phyloP scores from a whole-genome alignment of 2,329 filamentous ascomycete genomes.

The Trichoderma hamatum region DNA sequence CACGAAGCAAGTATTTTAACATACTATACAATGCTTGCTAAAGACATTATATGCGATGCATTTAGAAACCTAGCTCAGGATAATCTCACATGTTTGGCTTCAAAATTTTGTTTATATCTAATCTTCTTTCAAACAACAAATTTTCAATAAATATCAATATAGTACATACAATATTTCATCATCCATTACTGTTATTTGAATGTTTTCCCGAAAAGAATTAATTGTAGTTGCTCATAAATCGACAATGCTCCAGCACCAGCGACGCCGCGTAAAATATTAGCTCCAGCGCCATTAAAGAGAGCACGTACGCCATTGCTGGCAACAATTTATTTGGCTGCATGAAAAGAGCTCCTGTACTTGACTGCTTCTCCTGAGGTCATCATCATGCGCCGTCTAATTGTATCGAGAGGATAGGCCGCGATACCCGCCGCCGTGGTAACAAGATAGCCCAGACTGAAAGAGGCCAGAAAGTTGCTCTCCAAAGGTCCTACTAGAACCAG shows the following conservation, averaged over 20 bases:
- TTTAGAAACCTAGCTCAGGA: background rate
- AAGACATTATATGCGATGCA: background rate
- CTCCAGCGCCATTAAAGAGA: constrained; percentile 1
- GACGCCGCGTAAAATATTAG: background rate
- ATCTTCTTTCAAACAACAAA: background rate
- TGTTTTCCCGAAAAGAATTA: background rate
- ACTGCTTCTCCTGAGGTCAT: constrained; percentile 10
- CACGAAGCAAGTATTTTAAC: background rate
- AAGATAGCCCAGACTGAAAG: constrained; percentile 4
- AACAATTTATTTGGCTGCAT: background rate
- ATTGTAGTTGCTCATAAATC: constrained; percentile 12
- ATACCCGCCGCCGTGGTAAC: constrained; percentile 9
- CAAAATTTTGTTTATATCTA: no score
- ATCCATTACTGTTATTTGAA: background rate
- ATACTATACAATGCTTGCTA: background rate
- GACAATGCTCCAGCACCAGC: constrained; percentile 12
- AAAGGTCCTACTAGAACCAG: constrained; percentile 4
- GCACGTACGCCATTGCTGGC: background rate
- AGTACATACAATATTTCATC: constrained; percentile 2
- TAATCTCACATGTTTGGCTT: no score
- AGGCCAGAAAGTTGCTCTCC: constrained; percentile 17
- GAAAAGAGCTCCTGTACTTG: constrained; percentile 6
- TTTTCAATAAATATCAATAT: background rate
- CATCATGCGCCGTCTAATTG: constrained; percentile 13
- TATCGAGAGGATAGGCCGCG: constrained; percentile 4